Percentiles rank a stretch among this genome's conserved stretches.
Conservation (phyloP, 257 asterid genomes). For the Przewalskia tangutica region DNA sequence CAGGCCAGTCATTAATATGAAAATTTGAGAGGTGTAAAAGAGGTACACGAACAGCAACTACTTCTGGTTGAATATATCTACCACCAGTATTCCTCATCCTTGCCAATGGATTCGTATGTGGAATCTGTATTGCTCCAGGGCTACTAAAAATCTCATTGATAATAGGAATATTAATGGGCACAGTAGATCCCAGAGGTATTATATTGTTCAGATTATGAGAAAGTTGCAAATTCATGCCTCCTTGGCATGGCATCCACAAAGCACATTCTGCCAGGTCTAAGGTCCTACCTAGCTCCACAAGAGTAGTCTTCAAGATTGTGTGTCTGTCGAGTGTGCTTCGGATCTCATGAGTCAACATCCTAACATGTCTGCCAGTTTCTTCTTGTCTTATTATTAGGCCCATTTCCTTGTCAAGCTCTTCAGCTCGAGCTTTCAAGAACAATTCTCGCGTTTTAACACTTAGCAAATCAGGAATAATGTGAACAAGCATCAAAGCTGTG, state of each 20-base stretch:
- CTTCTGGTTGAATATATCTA: constrained; percentile 38
- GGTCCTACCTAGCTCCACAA: constrained; percentile 61
- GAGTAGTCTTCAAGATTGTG: constrained; percentile 62
- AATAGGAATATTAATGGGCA: constrained; percentile 48
- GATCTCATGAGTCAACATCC: constrained; percentile 75
- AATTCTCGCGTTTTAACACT: constrained; percentile 51
- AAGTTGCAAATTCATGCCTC: constrained; percentile 48
- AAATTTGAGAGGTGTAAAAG: constrained; percentile 54
- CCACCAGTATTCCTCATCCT: constrained; percentile 26
- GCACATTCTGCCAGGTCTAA: constrained; percentile 69
- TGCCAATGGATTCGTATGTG: constrained; percentile 53
- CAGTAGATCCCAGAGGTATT: constrained; percentile 50
- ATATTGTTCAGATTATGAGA: constrained; percentile 49
- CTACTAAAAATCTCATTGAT: constrained; percentile 42
- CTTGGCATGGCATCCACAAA: constrained; percentile 68
- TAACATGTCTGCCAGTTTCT: constrained; percentile 68
- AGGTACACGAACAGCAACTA: constrained; percentile 69
- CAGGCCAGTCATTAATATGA: constrained; percentile 53
- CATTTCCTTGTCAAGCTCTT: constrained; percentile 64
- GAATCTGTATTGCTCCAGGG: constrained; percentile 45
- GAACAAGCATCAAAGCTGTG: constrained; percentile 66
- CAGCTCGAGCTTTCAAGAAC: constrained; percentile 50
- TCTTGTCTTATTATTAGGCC: constrained; percentile 66
- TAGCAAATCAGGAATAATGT: constrained; percentile 64
- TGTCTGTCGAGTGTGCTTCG: constrained; percentile 57